Evolutionary conservation across 192 early-diverging fungal genomes (phyloP).

Genomic region (Backusella psychrophila): DNA sequence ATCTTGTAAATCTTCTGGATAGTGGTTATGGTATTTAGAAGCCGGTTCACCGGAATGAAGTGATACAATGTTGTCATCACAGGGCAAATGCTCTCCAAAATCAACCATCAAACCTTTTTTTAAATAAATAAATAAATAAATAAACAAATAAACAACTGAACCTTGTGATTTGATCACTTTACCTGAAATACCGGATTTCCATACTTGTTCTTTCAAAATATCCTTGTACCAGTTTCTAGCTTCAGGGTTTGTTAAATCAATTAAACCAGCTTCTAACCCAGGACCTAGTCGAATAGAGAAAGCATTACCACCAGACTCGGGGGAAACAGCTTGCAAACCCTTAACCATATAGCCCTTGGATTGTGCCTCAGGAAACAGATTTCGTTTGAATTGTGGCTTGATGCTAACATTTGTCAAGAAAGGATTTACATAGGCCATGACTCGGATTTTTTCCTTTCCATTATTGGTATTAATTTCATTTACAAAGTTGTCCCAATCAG

Average conservation of each 20-base stretch:
- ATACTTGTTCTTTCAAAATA: constrained; percentile 36
- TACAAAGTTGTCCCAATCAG: constrained; percentile 30
- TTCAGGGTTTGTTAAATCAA: constrained; percentile 39
- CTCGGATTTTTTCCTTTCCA: constrained; percentile 2
- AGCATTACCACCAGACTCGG: constrained; percentile 20
- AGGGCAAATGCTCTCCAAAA: constrained; percentile 40
- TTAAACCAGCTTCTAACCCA: constrained; percentile 31
- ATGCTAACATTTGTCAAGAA: constrained; percentile 26
- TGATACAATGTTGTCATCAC: background rate
- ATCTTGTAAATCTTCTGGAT: constrained; percentile 36
- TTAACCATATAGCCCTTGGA: constrained; percentile 27
- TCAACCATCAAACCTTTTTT: constrained; percentile 35
- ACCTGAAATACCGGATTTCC: constrained; percentile 28
- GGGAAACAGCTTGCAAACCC: background rate
- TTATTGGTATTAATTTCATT: constrained; percentile 8
- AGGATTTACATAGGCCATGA: constrained; percentile 35
- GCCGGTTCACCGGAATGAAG: constrained; percentile 23
- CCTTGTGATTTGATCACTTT: background rate
- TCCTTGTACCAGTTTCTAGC: constrained; percentile 37
- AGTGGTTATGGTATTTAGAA: constrained; percentile 34
- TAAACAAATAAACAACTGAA: background rate
- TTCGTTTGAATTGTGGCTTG: constrained; percentile 19
- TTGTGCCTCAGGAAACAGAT: constrained; percentile 35
- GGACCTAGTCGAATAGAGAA: background rate
- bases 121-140: background rate